These are phyloP conservation scores for Penicillium canariense DNA, from an alignment of 495 filamentous ascomycete species.

Conservation along the genomic window DNA sequence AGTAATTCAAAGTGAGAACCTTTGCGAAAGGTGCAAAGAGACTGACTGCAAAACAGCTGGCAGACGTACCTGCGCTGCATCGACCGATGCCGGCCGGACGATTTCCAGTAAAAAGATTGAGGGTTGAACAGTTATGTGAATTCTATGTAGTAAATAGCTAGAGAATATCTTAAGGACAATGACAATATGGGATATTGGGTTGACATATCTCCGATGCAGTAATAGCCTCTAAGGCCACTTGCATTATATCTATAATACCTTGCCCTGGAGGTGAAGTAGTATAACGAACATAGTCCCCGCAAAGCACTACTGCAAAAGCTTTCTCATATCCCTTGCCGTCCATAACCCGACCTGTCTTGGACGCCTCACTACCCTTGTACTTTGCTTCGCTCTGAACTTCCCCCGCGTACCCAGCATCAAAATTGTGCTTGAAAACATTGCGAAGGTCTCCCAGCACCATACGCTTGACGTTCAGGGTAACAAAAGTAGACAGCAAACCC, in stretches of 20 bases:
- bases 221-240: too few relatives aligned
- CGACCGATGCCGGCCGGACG: slow-evolving; percentile 19
- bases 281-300: too few relatives aligned
- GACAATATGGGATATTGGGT: not conserved
- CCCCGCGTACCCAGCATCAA: not conserved
- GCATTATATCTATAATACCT: too few relatives aligned
- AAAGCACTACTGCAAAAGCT: not conserved
- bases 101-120: slow-evolving; percentile 11
- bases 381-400: not conserved
- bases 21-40: not conserved
- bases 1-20: too few relatives aligned
- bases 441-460: not conserved
- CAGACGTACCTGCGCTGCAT: slow-evolving; percentile 23
- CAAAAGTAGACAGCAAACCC: not conserved
- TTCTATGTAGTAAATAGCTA: not conserved
- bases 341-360: not conserved
- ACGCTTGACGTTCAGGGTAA: not conserved
- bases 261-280: too few relatives aligned
- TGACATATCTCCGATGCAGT: too few relatives aligned
- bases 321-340: not conserved
- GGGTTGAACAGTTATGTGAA: not conserved
- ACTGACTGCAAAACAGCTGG: slow-evolving; percentile 15
- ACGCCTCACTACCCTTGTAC: not conserved
- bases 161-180: not conserved
- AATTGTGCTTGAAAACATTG: not conserved